phyloP scores from a whole-genome alignment of 176 grass and related monocot species.

The Cenchrus purpureus region DNA sequence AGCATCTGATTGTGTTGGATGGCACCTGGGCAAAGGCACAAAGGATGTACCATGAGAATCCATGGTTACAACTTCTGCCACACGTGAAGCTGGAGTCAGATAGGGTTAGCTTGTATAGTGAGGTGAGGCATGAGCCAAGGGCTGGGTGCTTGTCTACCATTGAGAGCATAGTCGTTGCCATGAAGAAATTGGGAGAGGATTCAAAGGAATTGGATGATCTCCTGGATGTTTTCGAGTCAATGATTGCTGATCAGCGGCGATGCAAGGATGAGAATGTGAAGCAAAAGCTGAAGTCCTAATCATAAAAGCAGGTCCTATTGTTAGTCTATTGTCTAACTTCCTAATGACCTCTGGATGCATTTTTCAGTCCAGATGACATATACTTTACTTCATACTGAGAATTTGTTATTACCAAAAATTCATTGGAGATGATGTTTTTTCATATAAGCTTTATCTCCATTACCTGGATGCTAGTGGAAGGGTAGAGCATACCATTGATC shows the following conservation, averaged over 20 bases:
- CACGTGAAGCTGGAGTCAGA: constrained; percentile 73
- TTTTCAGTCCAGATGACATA: constrained; percentile 34
- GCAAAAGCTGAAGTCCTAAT: constrained; percentile 20
- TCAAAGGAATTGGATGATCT: constrained; percentile 58
- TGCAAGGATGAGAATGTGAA: constrained; percentile 79
- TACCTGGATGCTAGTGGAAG: background rate
- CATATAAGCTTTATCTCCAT: background rate
- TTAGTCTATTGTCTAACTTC: constrained; percentile 6
- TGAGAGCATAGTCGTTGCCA: constrained; percentile 83
- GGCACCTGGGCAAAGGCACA: constrained; percentile 97
- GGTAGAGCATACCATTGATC: background rate
- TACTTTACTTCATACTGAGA: constrained; percentile 8
- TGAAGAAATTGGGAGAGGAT: constrained; percentile 75
- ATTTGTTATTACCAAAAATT: background rate
- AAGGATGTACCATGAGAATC: constrained; percentile 96
- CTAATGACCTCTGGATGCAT: constrained; percentile 37
- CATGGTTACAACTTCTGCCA: constrained; percentile 84
- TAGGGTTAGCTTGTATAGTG: constrained; percentile 73
- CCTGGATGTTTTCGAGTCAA: constrained; percentile 80
- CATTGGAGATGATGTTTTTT: background rate
- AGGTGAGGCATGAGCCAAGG: constrained; percentile 87
- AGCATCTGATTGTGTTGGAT: constrained; percentile 79
- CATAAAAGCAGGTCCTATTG: background rate
- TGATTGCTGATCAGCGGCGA: constrained; percentile 78
- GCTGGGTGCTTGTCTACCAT: constrained; percentile 86